phyloP scores from a whole-genome alignment of 139 green algal genomes.

The Gonium pectorale region DNA sequence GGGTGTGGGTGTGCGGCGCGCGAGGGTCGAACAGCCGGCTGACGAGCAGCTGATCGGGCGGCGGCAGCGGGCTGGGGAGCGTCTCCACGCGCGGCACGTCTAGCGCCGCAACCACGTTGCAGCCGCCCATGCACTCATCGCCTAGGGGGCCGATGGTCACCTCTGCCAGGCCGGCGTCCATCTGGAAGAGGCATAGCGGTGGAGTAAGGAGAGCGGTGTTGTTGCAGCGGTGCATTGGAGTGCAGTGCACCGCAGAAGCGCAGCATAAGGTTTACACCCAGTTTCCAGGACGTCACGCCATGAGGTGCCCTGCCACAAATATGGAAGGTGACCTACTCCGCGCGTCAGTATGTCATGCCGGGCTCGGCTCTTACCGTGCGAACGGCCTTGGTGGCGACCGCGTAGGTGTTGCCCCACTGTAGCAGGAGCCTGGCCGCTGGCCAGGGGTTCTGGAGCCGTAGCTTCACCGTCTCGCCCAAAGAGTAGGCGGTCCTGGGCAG shows the following conservation, averaged over 20 bases:
- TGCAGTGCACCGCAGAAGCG: no score
- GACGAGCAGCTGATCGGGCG: background rate
- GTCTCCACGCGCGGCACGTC: slow-evolving; percentile 19
- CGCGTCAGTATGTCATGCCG: no score
- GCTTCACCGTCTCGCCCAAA: background rate
- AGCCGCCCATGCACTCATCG: slow-evolving; percentile 50
- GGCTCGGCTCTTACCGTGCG: background rate
- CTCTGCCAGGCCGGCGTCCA: slow-evolving; percentile 11
- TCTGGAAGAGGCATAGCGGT: no score
- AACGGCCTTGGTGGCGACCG: background rate
- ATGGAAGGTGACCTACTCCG: no score
- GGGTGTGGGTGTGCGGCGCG: slow-evolving; percentile 3
- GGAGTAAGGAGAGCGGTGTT: no score
- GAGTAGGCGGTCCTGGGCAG: slow-evolving; percentile 32
- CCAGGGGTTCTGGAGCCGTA: slow-evolving; percentile 54
- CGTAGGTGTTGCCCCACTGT: slow-evolving; percentile 52
- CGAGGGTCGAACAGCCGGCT: slow-evolving; percentile 52
- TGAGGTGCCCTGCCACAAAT: no score
- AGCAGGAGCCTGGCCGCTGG: slow-evolving; percentile 41
- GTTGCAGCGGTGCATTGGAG: no score
- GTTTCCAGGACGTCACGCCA: no score
- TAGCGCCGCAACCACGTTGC: slow-evolving; percentile 33
- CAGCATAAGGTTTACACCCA: no score
- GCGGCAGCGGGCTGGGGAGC: background rate
- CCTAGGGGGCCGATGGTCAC: slow-evolving; percentile 37